phyloP scores from a whole-genome alignment of 2,329 filamentous ascomycete species.

The Orbilia ellipsospora region DNA sequence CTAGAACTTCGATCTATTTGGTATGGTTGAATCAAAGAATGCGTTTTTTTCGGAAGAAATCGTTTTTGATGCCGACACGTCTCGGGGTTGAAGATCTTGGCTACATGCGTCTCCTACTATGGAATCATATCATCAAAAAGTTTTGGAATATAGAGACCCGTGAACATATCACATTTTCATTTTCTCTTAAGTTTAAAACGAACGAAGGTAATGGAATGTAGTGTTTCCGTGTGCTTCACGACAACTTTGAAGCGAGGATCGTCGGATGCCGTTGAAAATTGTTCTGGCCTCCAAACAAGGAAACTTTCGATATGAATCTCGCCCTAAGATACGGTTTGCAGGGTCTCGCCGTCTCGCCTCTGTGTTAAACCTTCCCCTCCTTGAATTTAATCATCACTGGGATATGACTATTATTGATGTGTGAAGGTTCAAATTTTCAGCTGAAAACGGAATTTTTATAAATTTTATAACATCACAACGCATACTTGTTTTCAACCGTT shows the following conservation, averaged over 20 bases:
- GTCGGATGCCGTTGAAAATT: too few species aligned
- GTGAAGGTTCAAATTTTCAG: slow-evolving; percentile 16
- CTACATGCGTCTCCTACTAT: not conserved
- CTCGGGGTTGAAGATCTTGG: not conserved
- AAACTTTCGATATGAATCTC: too few species aligned
- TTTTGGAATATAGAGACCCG: too few species aligned
- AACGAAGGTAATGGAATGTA: too few species aligned
- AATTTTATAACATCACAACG: not conserved
- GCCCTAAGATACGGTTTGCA: too few species aligned
- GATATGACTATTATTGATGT: slow-evolving; percentile 4
- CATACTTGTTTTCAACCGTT: not conserved
- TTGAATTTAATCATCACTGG: not conserved
- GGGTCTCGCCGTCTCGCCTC: too few species aligned
- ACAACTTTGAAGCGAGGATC: not conserved
- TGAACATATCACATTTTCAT: too few species aligned
- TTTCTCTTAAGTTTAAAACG: too few species aligned
- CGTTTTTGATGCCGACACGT: not conserved
- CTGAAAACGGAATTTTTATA: slow-evolving; percentile 16
- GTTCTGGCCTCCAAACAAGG: too few species aligned
- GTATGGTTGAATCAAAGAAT: not conserved
- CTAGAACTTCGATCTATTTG: not conserved
- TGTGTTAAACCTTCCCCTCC: too few species aligned
- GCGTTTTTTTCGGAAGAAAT: slow-evolving; percentile 2
- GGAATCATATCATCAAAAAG: too few species aligned
- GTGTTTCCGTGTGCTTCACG: too few species aligned